Base-by-base conservation (phyloP, 2,329 filamentous ascomycete genomes). In the Diaporthe ilicicola region DNA sequence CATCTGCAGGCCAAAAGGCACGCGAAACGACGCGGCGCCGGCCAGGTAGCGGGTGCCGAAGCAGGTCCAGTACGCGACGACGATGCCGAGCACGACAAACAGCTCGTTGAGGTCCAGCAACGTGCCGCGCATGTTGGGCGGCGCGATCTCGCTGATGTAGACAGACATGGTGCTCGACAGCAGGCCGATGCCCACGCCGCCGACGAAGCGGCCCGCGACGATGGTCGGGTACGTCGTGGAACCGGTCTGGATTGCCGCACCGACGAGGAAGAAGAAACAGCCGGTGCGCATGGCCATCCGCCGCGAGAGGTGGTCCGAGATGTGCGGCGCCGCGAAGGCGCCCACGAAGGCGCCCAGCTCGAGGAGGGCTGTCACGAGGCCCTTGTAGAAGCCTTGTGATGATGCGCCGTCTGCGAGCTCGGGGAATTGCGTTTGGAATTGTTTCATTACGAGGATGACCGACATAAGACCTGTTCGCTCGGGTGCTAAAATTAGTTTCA, bases 311-410 rank as follows among this genome's bases (percentile, higher is more conserved):
- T 82, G 82, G 71, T 89, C 87, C 5, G 86, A 86, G 13, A 89
- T 78, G 73, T 86, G 85, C 0, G 87, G 86, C 34, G 83, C 85
- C 75, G 84, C 83, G 46, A 90, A 77, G 5, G 84, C 83, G 48
- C 88, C 88, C 24, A 88, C 76, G 85, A 87, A 89, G 53, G 87
- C 88, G 56, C 88, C 88, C 3, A 90, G 81, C 76, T 88, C 85
- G 37, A 90, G 82, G 74, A 87, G 84, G 3, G 81, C 76, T 1
- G 79, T 81, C 73, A 81, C 53, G 2, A 68, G 66, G 51, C 66
- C 66, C 53, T 68, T 68, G 51, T 68, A 48, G 66, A 68, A 68
- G 2, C 66, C 66, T 24, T 68, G 66, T 15, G 66, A 68, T 9
- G 66, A 10, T 2, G 53, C 42, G 32, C 53, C 66, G 32, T 68